Evolutionary conservation across 2,329 filamentous ascomycete genomes (phyloP).

Genomic region (Diaporthe ampelina): DNA sequence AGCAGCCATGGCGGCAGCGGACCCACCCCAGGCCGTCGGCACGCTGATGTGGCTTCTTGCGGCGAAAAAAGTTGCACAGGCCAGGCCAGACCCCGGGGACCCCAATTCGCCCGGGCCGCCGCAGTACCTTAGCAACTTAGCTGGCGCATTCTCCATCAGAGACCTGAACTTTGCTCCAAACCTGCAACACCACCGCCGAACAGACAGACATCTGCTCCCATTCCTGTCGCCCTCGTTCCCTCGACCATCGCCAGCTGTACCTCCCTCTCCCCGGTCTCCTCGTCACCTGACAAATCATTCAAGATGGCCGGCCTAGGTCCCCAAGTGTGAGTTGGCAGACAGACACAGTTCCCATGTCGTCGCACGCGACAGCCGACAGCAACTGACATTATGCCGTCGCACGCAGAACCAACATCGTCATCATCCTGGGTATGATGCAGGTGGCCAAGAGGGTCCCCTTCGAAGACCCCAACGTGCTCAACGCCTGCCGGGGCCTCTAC

Average conservation of each 20-base stretch:
- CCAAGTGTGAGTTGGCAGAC: conserved; percentile 78
- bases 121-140: neutral
- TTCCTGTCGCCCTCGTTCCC: neutral
- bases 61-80: conserved; percentile 14
- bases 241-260: neutral
- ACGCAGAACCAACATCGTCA: conserved; percentile 87
- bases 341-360: no score
- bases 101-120: conserved; percentile 4
- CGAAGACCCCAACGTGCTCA: conserved; percentile 79
- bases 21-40: conserved; percentile 31
- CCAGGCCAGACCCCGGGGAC: conserved; percentile 15
- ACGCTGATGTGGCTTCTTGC: conserved; percentile 40
- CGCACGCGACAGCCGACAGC: conserved; percentile 32
- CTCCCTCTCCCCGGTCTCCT: conserved; percentile 1
- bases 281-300: conserved; percentile 38
- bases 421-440: conserved; percentile 99
- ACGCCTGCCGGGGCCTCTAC: conserved; percentile 68
- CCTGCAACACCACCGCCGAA: conserved; percentile 5
- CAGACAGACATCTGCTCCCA: neutral
- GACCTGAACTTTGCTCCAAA: neutral
- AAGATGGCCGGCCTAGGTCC: conserved; percentile 74
- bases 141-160: conserved; percentile 8
- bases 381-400: conserved; percentile 46
- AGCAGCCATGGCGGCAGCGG: neutral
- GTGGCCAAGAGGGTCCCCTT: conserved; percentile 96